Evolutionary conservation across 1,284 basidiomycete species (phyloP), one percentile per base, ranked within the genome.

Genomic region (Puccinia brachypodii): DNA sequence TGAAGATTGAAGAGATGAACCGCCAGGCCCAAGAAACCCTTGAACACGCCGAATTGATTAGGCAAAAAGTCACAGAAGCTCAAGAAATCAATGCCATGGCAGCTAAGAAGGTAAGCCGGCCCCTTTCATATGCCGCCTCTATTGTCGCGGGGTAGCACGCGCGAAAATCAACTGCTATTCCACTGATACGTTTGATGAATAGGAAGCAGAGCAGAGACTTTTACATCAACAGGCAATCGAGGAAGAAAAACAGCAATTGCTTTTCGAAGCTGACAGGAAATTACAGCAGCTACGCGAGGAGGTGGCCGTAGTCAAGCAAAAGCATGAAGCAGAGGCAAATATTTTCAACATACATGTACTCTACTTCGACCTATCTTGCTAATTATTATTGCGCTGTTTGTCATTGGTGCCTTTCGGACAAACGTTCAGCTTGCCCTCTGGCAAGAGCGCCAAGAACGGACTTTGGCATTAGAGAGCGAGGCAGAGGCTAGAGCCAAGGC

Each of bases 221-320:
- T 28, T 33, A 79, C 76, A 79, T n/a, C 76, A 79, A 40, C 66
- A 79, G 76, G 36, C 22, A 40, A 69, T 79, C 53, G 76, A 79
- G 28, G n/a, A 69, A 53, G 76, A 71, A 79, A 79, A 79, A 22
- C 44, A 71, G 28, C 47, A 58, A 71, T 33, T 79, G 44, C 40
- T 71, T 22, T 42, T 53, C 44, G 76, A 79, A 50, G 68, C 77
- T 44, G 77, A 80, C 6, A n/a, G 56, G 50, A 68, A 40, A 31
- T 31, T 80, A 16, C 66, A 80, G 69, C 22, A 72, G 13, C 38
- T 80, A 72, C 50, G 77, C 40, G 68, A 80, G 38, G 64, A 80
- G 69, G 36, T 58, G 25, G 77, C 68, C 13, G 66, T 47, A 47
- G 77, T 42, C 7, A 40, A 47, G 56, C 50, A 80, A 62, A 80